phyloP scores from a whole-genome alignment of 139 green algal species.

The Chlorokybus atmophyticus region DNA sequence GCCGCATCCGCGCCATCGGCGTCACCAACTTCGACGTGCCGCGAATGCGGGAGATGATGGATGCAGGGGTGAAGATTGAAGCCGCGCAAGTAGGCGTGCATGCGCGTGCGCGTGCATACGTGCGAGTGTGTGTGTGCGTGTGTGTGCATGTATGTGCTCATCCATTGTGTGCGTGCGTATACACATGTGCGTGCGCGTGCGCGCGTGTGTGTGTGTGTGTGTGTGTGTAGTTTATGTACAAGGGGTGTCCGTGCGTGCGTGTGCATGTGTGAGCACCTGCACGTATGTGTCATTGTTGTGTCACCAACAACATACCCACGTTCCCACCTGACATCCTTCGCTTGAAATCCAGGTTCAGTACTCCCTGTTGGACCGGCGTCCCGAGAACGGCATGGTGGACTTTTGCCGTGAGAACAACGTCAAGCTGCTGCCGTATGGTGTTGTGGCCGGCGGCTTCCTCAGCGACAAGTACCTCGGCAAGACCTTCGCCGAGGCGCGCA shows the following conservation, averaged over 20 bases:
- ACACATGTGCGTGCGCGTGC: too few relatives aligned
- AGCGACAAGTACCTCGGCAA: conserved; percentile 40
- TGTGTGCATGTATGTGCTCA: too few relatives aligned
- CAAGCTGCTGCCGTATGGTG: conserved; percentile 62
- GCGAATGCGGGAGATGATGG: conserved; percentile 48
- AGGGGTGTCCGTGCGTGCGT: background rate
- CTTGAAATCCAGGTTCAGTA: conserved; percentile 57
- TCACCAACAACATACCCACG: background rate
- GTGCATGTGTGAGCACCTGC: too few relatives aligned
- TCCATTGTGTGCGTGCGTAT: too few relatives aligned
- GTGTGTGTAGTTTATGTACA: too few relatives aligned
- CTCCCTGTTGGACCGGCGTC: conserved; percentile 62
- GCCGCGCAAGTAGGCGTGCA: too few relatives aligned
- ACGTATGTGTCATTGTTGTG: background rate
- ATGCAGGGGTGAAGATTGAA: conserved; percentile 46
- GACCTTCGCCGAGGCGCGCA: background rate
- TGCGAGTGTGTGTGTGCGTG: too few relatives aligned
- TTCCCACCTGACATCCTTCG: background rate
- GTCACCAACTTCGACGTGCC: conserved; percentile 77
- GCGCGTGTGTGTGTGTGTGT: too few relatives aligned
- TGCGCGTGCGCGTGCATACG: too few relatives aligned
- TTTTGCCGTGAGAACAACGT: conserved; percentile 51
- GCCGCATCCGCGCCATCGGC: conserved; percentile 46
- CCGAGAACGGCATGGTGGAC: conserved; percentile 47
- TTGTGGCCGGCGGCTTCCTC: conserved; percentile 63